phyloP scores from a whole-genome alignment of 2,329 filamentous ascomycete genomes.

The Trichoderma sp. region DNA sequence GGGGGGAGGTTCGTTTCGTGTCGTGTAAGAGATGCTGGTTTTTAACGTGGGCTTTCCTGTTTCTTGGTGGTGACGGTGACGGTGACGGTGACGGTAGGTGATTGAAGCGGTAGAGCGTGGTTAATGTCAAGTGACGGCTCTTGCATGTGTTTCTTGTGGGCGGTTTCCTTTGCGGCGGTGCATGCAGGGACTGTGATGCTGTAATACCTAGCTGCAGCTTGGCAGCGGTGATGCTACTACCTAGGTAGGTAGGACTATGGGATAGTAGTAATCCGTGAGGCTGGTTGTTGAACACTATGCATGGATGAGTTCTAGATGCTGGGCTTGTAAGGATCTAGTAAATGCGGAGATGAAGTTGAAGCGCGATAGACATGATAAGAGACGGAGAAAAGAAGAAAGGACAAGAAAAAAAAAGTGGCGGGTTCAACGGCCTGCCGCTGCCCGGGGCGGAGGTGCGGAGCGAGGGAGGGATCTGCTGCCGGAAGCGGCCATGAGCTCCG shows the following conservation, averaged over 20 bases:
- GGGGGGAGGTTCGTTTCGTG: no score
- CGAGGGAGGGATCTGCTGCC: slow-evolving; percentile 13
- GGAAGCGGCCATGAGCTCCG: slow-evolving; percentile 20
- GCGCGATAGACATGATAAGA: neutral
- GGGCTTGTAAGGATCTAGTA: no score
- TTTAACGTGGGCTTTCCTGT: no score
- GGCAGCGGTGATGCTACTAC: no score
- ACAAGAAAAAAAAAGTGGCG: neutral
- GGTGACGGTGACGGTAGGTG: neutral
- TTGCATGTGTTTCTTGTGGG: neutral
- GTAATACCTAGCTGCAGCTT: no score
- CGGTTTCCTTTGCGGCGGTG: neutral
- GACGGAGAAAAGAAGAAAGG: neutral
- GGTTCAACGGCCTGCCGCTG: slow-evolving; percentile 7
- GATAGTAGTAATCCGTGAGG: no score
- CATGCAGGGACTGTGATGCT: neutral
- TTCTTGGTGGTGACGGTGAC: no score
- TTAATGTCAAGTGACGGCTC: slow-evolving; percentile 19
- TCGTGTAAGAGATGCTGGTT: no score
- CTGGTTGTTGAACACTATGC: no score
- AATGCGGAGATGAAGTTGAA: neutral
- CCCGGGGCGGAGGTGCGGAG: neutral
- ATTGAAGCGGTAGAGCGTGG: no score
- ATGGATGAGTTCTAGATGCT: no score
- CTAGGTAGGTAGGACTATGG: no score